A percentile compares a stretch with the other conserved stretches of the same genome.
phyloP scores from a whole-genome alignment of 768 basidiomycete genomes.

The Sarcodon aspratus region DNA sequence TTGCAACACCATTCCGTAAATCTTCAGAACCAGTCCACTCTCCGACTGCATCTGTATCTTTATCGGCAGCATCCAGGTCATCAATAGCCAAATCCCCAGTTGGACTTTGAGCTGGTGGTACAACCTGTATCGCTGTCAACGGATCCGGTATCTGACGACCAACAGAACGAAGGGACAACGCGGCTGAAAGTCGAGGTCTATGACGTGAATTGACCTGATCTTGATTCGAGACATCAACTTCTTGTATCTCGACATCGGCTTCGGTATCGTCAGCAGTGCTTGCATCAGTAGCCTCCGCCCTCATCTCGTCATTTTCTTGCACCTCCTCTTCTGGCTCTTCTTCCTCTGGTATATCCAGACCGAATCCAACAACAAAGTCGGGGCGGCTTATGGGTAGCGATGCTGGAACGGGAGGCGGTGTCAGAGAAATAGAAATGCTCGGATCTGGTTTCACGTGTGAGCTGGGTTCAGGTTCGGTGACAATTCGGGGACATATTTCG shows the following conservation, averaged over 20 bases:
- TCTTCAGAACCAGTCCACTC: constrained; percentile 87
- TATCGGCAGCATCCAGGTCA: constrained; percentile 19
- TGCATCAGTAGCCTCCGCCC: constrained; percentile 10
- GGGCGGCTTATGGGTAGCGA: constrained; percentile 44
- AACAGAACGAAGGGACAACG: constrained; percentile 54
- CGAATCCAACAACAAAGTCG: constrained; percentile 74
- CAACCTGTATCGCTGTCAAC: constrained; percentile 4
- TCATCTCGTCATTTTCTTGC: constrained; percentile 10
- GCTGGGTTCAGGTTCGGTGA: constrained; percentile 13
- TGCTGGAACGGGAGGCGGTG: constrained; percentile 25
- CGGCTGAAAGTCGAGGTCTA: constrained; percentile 53
- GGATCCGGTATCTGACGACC: constrained; percentile 27
- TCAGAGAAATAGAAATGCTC: constrained; percentile 31
- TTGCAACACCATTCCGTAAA: constrained; percentile 40
- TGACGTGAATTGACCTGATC: constrained; percentile 58
- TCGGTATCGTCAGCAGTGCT: constrained; percentile 18
- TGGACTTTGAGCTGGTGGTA: constrained; percentile 19
- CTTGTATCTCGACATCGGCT: constrained; percentile 22
- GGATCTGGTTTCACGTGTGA: constrained; percentile 14
- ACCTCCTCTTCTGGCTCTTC: constrained; percentile 51
- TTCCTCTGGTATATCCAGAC: constrained; percentile 69
- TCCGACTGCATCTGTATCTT: constrained; percentile 32
- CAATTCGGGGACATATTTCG: constrained; percentile 19
- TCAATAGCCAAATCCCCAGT: constrained; percentile 21
- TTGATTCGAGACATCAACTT: constrained; percentile 29